phyloP scores from a whole-genome alignment of 2,329 filamentous ascomycete species.

The Fusarium concolor region DNA sequence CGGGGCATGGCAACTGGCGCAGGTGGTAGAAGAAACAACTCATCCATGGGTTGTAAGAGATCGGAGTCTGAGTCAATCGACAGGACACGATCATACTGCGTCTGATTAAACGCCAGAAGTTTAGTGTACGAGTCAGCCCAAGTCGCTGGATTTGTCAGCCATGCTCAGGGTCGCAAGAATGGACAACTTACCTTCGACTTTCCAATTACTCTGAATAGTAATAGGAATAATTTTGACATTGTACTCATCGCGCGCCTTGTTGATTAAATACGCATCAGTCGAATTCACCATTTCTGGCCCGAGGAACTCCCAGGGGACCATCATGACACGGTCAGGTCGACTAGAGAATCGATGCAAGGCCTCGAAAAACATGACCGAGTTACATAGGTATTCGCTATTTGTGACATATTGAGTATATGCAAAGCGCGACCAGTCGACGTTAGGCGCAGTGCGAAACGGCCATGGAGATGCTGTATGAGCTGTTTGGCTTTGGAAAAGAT shows the following conservation, averaged over 20 bases:
- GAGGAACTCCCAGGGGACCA: slow-evolving; percentile 58
- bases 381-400: slow-evolving; percentile 59
- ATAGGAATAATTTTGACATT: slow-evolving; percentile 58
- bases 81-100: slow-evolving; percentile 63
- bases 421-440: slow-evolving; percentile 45
- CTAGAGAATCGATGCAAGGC: slow-evolving; percentile 55
- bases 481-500: background rate
- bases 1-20: slow-evolving; percentile 74
- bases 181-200: slow-evolving; percentile 50
- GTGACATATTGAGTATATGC: slow-evolving; percentile 64
- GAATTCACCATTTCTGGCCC: slow-evolving; percentile 42
- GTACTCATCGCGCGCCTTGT: slow-evolving; percentile 58
- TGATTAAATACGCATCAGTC: slow-evolving; percentile 51
- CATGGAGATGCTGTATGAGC: background rate
- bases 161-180: background rate
- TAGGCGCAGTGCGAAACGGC: background rate
- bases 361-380: slow-evolving; percentile 63
- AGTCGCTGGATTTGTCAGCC: slow-evolving; percentile 52
- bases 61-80: slow-evolving; percentile 72
- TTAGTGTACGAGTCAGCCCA: slow-evolving; percentile 76
- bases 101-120: slow-evolving; percentile 75
- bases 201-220: slow-evolving; percentile 51
- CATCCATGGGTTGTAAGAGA: slow-evolving; percentile 73
- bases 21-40: slow-evolving; percentile 74
- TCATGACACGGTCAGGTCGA: slow-evolving; percentile 57